A percentile compares a stretch with the other conserved stretches of the same genome.
phyloP scores from a whole-genome alignment of 176 grass and related monocot genomes.

The Panicum miliaceum region DNA sequence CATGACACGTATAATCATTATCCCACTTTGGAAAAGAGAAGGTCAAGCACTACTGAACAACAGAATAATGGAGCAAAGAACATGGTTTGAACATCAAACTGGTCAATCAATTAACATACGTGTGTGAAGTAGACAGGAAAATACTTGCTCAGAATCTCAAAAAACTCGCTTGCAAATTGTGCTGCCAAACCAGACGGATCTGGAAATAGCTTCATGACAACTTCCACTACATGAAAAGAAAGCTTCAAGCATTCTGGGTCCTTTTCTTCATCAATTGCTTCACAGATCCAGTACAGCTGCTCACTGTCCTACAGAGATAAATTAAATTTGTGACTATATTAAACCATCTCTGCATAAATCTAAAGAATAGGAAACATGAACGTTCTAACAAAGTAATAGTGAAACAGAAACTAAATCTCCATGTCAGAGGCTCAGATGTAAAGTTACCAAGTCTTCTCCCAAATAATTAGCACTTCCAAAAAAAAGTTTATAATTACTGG shows the following conservation, averaged over 20 bases:
- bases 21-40: constrained; percentile 35
- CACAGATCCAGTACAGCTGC: constrained; percentile 64
- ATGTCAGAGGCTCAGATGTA: not conserved
- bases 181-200: constrained; percentile 61
- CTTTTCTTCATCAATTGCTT: constrained; percentile 92
- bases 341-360: constrained; percentile 27
- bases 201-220: constrained; percentile 64
- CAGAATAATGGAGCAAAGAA: constrained; percentile 28
- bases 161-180: constrained; percentile 66
- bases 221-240: constrained; percentile 73
- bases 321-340: constrained; percentile 40
- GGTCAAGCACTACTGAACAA: constrained; percentile 18
- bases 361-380: constrained; percentile 22
- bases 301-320: constrained; percentile 68
- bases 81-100: constrained; percentile 24
- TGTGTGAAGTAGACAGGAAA: constrained; percentile 96
- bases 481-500: not conserved
- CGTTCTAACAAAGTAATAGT: not conserved
- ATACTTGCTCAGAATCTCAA: constrained; percentile 92
- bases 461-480: not conserved
- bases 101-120: constrained; percentile 60
- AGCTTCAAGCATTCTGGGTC: constrained; percentile 84
- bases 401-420: constrained; percentile 21
- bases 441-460: constrained; percentile 14
- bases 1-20: constrained; percentile 11